Conservation (phyloP, 257 asterid species). For the Penstemon eatonii region DNA sequence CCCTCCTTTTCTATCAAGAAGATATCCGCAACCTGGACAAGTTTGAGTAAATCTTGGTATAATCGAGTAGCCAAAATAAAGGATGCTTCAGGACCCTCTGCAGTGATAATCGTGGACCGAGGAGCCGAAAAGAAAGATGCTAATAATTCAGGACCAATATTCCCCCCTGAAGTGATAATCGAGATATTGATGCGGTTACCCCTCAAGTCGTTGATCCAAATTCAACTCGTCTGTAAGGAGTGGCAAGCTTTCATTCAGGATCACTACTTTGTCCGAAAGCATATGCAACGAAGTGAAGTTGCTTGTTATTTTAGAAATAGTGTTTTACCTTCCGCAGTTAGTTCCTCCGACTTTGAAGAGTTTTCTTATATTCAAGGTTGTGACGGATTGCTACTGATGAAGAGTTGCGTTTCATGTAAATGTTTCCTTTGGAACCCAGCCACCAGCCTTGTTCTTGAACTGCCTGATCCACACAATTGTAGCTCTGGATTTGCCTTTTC, state of each 20-base stretch:
- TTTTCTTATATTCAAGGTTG: background rate
- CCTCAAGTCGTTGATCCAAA: constrained; percentile 8
- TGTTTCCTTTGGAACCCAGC: constrained; percentile 33
- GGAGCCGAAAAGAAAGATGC: background rate
- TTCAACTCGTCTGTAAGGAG: constrained; percentile 30
- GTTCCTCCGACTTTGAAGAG: too few relatives aligned
- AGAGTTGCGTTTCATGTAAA: background rate
- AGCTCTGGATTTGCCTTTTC: background rate
- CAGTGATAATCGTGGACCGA: too few relatives aligned
- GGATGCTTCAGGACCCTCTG: too few relatives aligned
- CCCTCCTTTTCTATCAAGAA: background rate
- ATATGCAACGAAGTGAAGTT: background rate
- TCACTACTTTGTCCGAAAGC: constrained; percentile 24
- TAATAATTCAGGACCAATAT: background rate
- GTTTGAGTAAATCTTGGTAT: background rate
- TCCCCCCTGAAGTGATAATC: constrained; percentile 3
- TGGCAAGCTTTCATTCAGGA: constrained; percentile 19
- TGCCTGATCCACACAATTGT: constrained; percentile 31
- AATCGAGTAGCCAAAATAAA: too few relatives aligned
- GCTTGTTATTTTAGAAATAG: background rate
- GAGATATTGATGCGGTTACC: constrained; percentile 30
- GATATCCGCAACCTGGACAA: background rate
- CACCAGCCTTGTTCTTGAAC: constrained; percentile 6
- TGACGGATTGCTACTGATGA: constrained; percentile 29
- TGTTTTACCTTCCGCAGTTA: background rate